Conservation (phyloP, 78 protist species). For the Diacronema lutheri region DNA sequence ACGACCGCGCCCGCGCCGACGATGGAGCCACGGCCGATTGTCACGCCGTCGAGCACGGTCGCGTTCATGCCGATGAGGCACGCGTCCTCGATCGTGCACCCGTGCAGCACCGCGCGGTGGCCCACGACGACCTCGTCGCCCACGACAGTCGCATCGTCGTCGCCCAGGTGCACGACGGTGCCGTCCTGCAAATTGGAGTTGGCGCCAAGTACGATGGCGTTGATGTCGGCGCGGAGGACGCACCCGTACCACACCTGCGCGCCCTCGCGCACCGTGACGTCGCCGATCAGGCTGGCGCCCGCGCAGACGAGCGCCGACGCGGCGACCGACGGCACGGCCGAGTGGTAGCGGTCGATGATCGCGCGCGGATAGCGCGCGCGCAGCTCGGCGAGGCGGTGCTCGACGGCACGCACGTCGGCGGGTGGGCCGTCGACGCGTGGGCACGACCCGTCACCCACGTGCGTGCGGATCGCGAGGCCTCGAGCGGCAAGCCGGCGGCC, state of each 20-base stretch:
- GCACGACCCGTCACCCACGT: neutral
- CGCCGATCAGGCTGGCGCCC: neutral
- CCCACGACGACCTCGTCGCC: constrained; percentile 4
- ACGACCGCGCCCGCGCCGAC: neutral
- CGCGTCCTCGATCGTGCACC: constrained; percentile 2
- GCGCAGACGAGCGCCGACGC: neutral
- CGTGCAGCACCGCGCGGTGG: constrained; percentile 10
- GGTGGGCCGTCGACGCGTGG: neutral
- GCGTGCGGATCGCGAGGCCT: neutral
- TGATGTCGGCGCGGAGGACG: neutral
- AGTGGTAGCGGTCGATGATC: neutral
- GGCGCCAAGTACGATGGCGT: neutral
- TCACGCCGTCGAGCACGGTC: neutral
- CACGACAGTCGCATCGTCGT: neutral
- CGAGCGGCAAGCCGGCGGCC: no score
- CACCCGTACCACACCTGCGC: neutral
- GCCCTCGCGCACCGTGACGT: neutral
- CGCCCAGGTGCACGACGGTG: neutral
- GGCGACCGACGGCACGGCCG: neutral
- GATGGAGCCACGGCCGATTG: neutral
- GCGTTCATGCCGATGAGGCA: neutral
- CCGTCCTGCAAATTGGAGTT: neutral
- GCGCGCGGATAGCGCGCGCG: neutral
- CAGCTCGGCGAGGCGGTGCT: neutral
- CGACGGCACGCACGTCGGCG: neutral